Evolutionary conservation across 164 flowering plant species (phyloP).

Genomic region (Stephania japonica): DNA sequence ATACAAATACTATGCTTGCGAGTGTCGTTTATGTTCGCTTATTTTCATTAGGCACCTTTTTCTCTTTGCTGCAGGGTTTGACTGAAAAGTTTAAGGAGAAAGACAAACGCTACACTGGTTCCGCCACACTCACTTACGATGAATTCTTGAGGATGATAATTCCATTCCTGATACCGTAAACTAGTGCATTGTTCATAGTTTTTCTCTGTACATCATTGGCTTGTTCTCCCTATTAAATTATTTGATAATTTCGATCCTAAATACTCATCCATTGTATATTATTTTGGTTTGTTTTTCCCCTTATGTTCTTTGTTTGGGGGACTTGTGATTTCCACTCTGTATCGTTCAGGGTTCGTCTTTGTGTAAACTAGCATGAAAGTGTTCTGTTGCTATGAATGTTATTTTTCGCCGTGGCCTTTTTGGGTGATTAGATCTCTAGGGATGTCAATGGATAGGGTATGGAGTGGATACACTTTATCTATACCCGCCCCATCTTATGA

Average conservation of each 20-base stretch:
- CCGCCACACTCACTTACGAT: constrained; percentile 63
- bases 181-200: neutral
- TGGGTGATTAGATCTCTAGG: too few species aligned
- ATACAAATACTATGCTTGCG: neutral
- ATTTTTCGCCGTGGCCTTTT: neutral
- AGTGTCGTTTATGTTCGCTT: neutral
- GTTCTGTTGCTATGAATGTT: neutral
- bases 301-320: neutral
- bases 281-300: too few species aligned
- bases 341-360: neutral
- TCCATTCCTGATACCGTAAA: constrained; percentile 54
- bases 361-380: neutral
- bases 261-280: too few species aligned
- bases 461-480: too few species aligned
- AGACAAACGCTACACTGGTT: constrained; percentile 53
- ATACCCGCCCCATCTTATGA: too few species aligned
- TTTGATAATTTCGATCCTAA: too few species aligned
- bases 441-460: too few species aligned
- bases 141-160: constrained; percentile 60
- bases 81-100: constrained; percentile 84
- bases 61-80: constrained; percentile 48
- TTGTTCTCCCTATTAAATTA: neutral
- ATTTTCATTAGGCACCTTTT: neutral
- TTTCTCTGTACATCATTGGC: neutral
- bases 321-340: neutral